Evolutionary conservation across 441 rosid species (phyloP).

Genomic region (Populus hybrid): DNA sequence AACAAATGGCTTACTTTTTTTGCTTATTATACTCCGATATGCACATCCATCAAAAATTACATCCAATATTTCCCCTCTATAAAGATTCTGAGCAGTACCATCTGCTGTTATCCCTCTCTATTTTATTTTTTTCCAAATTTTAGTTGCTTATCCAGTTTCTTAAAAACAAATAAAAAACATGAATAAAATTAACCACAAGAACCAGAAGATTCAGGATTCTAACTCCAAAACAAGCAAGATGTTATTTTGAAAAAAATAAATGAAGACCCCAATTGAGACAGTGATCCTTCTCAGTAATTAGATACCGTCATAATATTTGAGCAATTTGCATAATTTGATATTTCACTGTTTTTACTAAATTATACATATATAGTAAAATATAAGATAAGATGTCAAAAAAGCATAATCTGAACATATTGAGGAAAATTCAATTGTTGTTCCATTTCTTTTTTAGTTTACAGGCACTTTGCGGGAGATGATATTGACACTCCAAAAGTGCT

Average conservation of each 20-base stretch:
- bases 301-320: conserved; percentile 10
- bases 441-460: not conserved
- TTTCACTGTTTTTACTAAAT: not conserved
- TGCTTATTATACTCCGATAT: not conserved
- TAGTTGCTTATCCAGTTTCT: not conserved
- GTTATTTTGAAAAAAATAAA: not conserved
- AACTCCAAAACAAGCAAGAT: not conserved
- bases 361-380: not conserved
- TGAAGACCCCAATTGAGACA: not conserved
- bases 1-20: not conserved
- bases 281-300: conserved; percentile 22
- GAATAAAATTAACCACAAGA: no score
- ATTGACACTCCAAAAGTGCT: not conserved
- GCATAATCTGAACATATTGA: not conserved
- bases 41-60: not conserved
- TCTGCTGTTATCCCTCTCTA: not conserved
- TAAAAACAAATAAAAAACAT: not conserved
- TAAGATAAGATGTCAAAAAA: not conserved
- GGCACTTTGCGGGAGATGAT: not conserved
- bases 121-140: no score
- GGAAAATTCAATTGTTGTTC: not conserved
- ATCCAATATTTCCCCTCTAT: not conserved
- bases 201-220: not conserved
- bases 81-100: not conserved
- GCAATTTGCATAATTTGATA: not conserved